These are phyloP conservation scores for Alisma plantagoaquatica DNA, from an alignment of 106 monocot species.

Conservation along the genomic window DNA sequence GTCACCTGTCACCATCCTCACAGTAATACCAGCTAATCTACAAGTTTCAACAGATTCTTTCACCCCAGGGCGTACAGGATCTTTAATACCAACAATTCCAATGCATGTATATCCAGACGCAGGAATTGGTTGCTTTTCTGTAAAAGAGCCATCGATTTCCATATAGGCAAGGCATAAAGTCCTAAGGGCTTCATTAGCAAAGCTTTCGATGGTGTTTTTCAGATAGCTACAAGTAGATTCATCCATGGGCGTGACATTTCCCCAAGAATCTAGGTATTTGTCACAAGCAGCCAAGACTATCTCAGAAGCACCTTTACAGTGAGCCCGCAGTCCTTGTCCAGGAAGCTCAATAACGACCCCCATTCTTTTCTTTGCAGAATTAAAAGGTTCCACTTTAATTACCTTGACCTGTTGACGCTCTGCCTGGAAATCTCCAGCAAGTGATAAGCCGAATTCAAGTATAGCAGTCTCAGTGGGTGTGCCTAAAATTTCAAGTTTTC, in stretches of 20 bases:
- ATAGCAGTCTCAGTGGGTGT: conserved; percentile 63
- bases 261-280: conserved; percentile 26
- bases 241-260: conserved; percentile 34
- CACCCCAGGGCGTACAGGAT: conserved; percentile 62
- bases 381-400: conserved; percentile 62
- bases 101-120: conserved; percentile 38
- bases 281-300: conserved; percentile 46
- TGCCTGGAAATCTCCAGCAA: conserved; percentile 47
- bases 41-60: conserved; percentile 65
- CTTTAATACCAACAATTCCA: conserved; percentile 68
- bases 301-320: conserved; percentile 66
- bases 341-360: conserved; percentile 47
- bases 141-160: conserved; percentile 30
- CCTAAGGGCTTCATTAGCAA: conserved; percentile 60
- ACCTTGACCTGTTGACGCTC: conserved; percentile 25
- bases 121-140: conserved; percentile 32
- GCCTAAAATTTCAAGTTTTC: conserved; percentile 42
- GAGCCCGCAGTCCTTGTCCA: conserved; percentile 30
- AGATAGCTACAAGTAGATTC: conserved; percentile 22
- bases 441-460: conserved; percentile 53
- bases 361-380: conserved; percentile 66
- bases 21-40: conserved; percentile 57
- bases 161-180: conserved; percentile 56
- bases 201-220: conserved; percentile 33
- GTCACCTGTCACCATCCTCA: conserved; percentile 75